These are phyloP conservation scores for Bisporella sp. DNA, from an alignment of 2,329 filamentous ascomycete genomes.

Conservation along the genomic window DNA sequence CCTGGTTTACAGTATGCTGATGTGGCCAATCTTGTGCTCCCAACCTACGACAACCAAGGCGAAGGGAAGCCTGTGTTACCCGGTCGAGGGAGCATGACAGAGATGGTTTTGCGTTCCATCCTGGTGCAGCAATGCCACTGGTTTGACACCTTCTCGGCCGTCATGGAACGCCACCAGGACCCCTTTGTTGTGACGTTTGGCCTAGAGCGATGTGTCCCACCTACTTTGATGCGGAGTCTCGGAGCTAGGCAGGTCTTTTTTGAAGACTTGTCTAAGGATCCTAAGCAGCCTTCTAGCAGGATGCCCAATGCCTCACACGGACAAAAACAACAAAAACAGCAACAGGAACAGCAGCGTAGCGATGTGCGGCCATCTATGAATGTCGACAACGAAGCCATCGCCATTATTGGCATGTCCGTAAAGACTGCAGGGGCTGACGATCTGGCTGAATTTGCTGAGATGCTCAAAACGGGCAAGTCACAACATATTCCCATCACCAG, in stretches of 20 bases:
- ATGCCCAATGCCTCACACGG: too few species aligned
- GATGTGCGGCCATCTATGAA: too few species aligned
- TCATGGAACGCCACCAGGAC: conserved; percentile 6
- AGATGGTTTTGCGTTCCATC: conserved; percentile 27
- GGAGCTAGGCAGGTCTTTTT: conserved; percentile 2
- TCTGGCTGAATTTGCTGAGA: conserved; percentile 61
- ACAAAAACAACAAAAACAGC: too few species aligned
- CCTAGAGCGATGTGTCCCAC: conserved; percentile 30
- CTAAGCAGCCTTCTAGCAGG: not conserved
- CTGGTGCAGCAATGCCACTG: conserved; percentile 30
- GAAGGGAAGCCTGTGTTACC: conserved; percentile 13
- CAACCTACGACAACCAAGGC: conserved; percentile 17
- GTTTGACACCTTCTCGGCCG: conserved; percentile 26
- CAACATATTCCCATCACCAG: conserved; percentile 54
- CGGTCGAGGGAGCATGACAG: conserved; percentile 6
- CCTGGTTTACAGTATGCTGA: conserved; percentile 28
- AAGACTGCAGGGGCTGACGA: conserved; percentile 26
- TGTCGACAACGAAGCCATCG: conserved; percentile 19
- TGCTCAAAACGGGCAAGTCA: conserved; percentile 65
- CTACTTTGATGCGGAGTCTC: conserved; percentile 22
- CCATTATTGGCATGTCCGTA: conserved; percentile 30
- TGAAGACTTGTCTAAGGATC: not conserved
- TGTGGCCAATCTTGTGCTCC: conserved; percentile 21
- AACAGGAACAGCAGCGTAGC: too few species aligned
- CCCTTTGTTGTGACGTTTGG: conserved; percentile 29